These are phyloP conservation scores for Mucor sp. DNA, from an alignment of 371 early-diverging fungal genomes.

Conservation along the genomic window DNA sequence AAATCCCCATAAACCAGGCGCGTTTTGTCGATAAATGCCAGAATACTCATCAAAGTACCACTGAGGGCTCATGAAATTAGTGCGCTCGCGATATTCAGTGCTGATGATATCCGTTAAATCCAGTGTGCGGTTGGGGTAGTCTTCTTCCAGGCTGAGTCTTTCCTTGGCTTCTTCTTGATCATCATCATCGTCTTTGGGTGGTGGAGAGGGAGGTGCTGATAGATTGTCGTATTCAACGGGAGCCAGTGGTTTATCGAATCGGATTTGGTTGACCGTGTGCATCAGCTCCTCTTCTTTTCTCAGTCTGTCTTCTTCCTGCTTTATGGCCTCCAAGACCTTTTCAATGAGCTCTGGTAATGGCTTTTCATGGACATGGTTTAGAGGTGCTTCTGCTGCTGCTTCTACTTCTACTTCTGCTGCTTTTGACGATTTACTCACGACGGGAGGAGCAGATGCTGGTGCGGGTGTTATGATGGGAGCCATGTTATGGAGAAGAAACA, in stretches of 20 bases:
- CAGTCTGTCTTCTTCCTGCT: background rate
- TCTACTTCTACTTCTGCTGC: background rate
- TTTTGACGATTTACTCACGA: too few species aligned
- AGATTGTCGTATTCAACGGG: background rate
- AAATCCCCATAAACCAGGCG: background rate
- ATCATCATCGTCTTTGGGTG: background rate
- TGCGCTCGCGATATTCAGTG: slow-evolving; percentile 18
- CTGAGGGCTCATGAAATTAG: slow-evolving; percentile 7
- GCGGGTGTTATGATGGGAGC: background rate
- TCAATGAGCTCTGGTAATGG: background rate
- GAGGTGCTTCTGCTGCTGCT: background rate
- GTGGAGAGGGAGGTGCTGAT: background rate
- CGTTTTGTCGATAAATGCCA: slow-evolving; percentile 34
- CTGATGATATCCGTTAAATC: background rate
- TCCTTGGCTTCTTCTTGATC: background rate
- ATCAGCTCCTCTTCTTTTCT: background rate
- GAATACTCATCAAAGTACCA: slow-evolving; percentile 48
- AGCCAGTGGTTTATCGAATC: background rate
- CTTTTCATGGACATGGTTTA: background rate
- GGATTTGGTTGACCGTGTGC: background rate
- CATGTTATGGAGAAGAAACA: background rate
- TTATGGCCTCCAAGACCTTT: background rate
- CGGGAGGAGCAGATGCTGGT: background rate
- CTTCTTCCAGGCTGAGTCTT: slow-evolving; percentile 9
- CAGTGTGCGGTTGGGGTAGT: slow-evolving; percentile 9